These are phyloP conservation scores for Kodamaea neixiangensis DNA, from an alignment of 805 yeast genomes.

Conservation along the genomic window DNA sequence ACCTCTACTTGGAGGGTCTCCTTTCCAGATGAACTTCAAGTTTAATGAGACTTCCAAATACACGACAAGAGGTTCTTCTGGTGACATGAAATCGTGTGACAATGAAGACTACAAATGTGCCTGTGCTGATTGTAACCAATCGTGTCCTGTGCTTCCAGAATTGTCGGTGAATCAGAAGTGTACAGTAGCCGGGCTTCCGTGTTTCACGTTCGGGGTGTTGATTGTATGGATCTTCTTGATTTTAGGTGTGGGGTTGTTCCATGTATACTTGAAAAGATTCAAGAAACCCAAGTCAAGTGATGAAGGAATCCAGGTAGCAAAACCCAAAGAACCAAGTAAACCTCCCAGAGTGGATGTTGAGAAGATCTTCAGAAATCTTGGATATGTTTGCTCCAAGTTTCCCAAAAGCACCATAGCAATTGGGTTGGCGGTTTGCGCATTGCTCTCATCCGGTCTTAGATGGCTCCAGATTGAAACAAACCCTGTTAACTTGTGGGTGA, in stretches of 20 bases:
- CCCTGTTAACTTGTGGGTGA: slow-evolving; percentile 90
- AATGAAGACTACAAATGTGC: slow-evolving; percentile 75
- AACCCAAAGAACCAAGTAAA: neutral
- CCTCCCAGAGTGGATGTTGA: slow-evolving; percentile 18
- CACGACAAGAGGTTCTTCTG: slow-evolving; percentile 19
- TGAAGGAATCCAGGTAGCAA: neutral
- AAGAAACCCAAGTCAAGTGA: neutral
- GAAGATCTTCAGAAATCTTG: slow-evolving; percentile 49
- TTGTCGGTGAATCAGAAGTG: slow-evolving; percentile 42
- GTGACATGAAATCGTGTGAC: slow-evolving; percentile 53
- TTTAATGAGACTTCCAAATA: slow-evolving; percentile 29
- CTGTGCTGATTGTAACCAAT: slow-evolving; percentile 81
- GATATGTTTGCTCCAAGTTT: slow-evolving; percentile 58
- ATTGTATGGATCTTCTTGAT: slow-evolving; percentile 44
- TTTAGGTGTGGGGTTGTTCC: slow-evolving; percentile 46
- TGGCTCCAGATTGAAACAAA: slow-evolving; percentile 56
- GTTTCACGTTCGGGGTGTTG: slow-evolving; percentile 53
- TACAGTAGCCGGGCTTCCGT: slow-evolving; percentile 62
- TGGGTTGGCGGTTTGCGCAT: slow-evolving; percentile 34
- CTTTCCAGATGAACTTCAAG: slow-evolving; percentile 83
- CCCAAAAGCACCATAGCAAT: slow-evolving; percentile 44
- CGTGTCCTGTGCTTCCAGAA: slow-evolving; percentile 71
- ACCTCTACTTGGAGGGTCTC: slow-evolving; percentile 92
- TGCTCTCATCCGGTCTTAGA: slow-evolving; percentile 27
- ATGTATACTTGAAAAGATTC: slow-evolving; percentile 26